Base-by-base conservation (phyloP, 208 protist species). In the Acanthamoeba royreba region DNA sequence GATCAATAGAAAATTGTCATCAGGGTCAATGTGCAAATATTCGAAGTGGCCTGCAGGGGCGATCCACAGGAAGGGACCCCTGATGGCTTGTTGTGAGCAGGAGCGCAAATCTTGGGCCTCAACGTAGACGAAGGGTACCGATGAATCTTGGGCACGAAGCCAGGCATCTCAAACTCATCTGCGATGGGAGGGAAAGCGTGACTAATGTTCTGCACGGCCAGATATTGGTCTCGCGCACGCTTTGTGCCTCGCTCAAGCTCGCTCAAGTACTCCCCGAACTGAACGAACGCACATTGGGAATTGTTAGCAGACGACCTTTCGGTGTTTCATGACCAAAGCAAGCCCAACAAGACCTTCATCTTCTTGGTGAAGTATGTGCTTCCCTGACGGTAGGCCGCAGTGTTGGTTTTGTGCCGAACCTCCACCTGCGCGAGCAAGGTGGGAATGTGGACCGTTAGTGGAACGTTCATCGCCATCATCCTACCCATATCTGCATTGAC, bases 131-230 rank as follows among this genome's bases (percentile, higher is more conserved):
- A 77, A 58, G 22, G 49, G 42, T 58, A 87, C 77, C 77, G 17
- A 45, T 87, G 77, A 25, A 79, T 13, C 87, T 92, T 92, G 61
- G 55, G 55, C 4, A 92, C 87, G 43, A 46, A 92, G 11, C 4
- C 38, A 15, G 87, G 87, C 38, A 92, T 43, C 15, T n/a, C 11
- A 31, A 92, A 53, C 8, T 92, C 87, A 9, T 66, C 22, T 28
- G 53, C 63, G 28, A 92, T 72, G 15, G 25, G 40, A 5, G 87
- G 87, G 13, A 77, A 53, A 0, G 87, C 63, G 4, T 22, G 53
- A 15, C 79, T 72, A 31, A 92, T 46, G 87, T 92, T 92, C 87
- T 92, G 87, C 5, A 92, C 87, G 58, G 87, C 87, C 2, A 92
- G 53, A 46, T 92, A 92, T 15, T 79, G 63, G 63, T 92, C 45